Conservation (phyloP, 768 basidiomycete genomes). For the Lactarius indigo region DNA sequence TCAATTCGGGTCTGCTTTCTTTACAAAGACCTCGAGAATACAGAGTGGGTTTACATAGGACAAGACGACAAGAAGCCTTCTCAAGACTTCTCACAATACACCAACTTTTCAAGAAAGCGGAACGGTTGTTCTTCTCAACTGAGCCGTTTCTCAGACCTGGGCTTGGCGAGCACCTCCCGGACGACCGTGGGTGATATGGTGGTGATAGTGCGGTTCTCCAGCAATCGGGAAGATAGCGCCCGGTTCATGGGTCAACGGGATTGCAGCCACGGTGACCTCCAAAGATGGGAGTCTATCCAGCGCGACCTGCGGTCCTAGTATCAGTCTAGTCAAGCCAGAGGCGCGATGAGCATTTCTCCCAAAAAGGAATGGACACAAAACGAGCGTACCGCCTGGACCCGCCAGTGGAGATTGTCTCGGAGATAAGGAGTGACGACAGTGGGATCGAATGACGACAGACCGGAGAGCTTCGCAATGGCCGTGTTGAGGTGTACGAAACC, state of each 20-base stretch:
- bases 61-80: background rate
- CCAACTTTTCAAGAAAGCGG: background rate
- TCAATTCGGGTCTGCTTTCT: background rate
- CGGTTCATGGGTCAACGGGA: conserved; percentile 5
- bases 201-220: conserved; percentile 9
- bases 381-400: conserved; percentile 37
- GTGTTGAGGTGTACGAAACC: conserved; percentile 46
- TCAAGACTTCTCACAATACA: background rate
- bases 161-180: conserved; percentile 9
- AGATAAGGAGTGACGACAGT: conserved; percentile 41
- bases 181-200: conserved; percentile 18
- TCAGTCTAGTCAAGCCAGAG: background rate
- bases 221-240: conserved; percentile 14
- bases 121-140: background rate
- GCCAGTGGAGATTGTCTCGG: conserved; percentile 40
- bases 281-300: conserved; percentile 11
- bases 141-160: background rate
- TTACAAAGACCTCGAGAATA: background rate
- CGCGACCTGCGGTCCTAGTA: background rate
- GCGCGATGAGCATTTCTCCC: background rate
- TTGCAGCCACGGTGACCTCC: conserved; percentile 17
- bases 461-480: conserved; percentile 29
- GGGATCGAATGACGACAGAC: conserved; percentile 37
- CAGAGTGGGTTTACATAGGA: background rate
- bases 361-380: conserved; percentile 34